Base-by-base conservation (phyloP, 306 rosid species). In the Crataegus laevigata region DNA sequence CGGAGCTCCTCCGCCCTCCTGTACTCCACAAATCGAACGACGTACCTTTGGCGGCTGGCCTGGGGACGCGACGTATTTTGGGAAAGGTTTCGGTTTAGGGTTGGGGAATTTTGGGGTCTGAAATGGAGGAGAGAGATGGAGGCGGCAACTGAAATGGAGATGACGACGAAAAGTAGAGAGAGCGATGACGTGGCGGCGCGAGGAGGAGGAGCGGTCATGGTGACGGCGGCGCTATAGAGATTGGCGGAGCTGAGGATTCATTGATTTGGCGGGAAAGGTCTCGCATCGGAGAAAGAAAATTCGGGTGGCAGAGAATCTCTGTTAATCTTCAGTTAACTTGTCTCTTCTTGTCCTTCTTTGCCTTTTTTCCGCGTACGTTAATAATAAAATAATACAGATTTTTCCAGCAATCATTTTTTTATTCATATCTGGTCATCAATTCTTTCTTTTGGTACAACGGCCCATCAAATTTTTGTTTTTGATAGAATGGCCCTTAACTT, bases 1-100 rank as follows among this genome's bases (percentile, higher is more conserved):
- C 89, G 88, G 78, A 89, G 96, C 55, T 79, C 84, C 19, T 85
- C 83, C 69, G 91, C 86, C 54, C 68, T 57, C 71, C 77, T 84
- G 89, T 94, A 94, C 42, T 87, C 76, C 4, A 78, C 42, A 76
- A 94, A 94, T 30, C 96, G 89, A 5, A 92, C 90, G 79, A 94
- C 84, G 90, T 90, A 88, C 82, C 87, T 86, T n/a, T 67, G 79
- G 42, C 79, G 76, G 40, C 70, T 26, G 78, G 66, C 68, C 73
- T 22, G 78, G 61, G 86, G 68, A 43, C 26, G 79, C 34, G 62
- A 42, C 18, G 80, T 61, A 57, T 81, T 68, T 66, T 60, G 71
- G 68, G 83, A 55, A 11, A 19, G 73, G 66, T 67, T 76, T 66
- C 47, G 81, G 76, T 78, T 68, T 70, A 69, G 83, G 86, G 80